Conservation (phyloP, 1,284 basidiomycete genomes). For the Stygiomarasmius scandens region DNA sequence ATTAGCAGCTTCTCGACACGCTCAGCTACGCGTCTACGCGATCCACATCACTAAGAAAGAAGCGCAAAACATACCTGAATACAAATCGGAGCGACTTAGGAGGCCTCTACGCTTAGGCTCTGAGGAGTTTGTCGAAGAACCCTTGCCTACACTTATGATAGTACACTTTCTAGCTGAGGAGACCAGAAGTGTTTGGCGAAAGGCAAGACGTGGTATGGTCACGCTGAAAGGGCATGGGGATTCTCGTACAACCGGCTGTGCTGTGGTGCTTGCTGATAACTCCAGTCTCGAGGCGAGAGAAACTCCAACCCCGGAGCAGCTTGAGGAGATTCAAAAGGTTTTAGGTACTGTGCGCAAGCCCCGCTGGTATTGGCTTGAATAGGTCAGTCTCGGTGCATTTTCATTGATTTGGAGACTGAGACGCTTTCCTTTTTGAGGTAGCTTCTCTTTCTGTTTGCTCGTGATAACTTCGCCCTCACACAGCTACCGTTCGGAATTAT, state of each 20-base stretch:
- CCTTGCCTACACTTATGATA: neutral
- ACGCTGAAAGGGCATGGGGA: neutral
- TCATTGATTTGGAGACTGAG: no score
- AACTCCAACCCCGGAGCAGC: neutral
- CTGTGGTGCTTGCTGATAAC: neutral
- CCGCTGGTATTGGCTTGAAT: neutral
- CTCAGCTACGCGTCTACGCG: neutral
- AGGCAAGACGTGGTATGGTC: neutral
- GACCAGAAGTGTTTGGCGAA: neutral
- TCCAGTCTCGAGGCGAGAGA: neutral
- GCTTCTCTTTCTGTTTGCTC: no score
- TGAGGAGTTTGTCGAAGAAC: neutral
- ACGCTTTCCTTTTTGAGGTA: no score
- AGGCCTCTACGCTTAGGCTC: neutral
- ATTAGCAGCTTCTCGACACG: neutral
- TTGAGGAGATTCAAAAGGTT: neutral
- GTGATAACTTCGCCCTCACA: no score
- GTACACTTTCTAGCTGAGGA: neutral
- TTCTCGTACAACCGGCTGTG: neutral
- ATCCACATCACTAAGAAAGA: neutral
- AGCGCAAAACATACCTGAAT: neutral
- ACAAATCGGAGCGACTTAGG: neutral
- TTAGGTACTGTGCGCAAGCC: neutral
- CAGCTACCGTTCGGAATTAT: no score
- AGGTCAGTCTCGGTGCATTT: no score